Evolutionary conservation across 139 green algal genomes (phyloP), one percentile per base, ranked within the genome.

Genomic region (Klebsormidium nitens): DNA sequence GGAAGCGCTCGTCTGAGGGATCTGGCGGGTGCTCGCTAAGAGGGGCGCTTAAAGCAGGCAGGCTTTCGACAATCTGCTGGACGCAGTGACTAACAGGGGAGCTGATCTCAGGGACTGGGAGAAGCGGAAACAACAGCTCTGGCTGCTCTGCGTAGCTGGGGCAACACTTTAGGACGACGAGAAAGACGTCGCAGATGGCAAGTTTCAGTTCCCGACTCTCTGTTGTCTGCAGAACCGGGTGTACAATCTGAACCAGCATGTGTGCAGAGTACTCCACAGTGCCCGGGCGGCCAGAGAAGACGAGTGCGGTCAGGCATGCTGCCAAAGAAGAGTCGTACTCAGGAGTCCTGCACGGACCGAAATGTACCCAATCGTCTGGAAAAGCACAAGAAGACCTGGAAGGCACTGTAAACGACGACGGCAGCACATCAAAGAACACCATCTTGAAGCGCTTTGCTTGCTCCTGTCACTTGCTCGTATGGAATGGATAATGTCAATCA

Each of bases 21-120:
- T 55, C 23, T 55, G 23, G 46, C 46, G 46, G 23, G 23, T 55
- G 46, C 46, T 23, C n/a, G n/a, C n/a, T n/a, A n/a, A n/a, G 23
- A 31, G 46, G 46, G 23, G 23, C 23, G 23, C 23, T 55, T 23
- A 31, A 59, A 52, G 38, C 6, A 66, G 59, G 59, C 6, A 63
- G 39, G 35, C 36, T 6, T 6, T 58, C 6, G 34, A 68, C 59
- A 5, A 68, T 6, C 8, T 8, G 34, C 44, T 65, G 59, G 8
- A 68, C 29, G 8, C 59, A 68, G 5, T 58, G 36, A 68, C 59
- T 52, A 8, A 68, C 6, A 59, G 38, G 6, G 6, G 59, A 68
- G 39, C 59, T 59, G 8, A 68, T 59, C 8, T 59, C 59, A 56
- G 59, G 59, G 19, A 68, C 40, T 63, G 34, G 36, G 39, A 68